A percentile compares a stretch with the other conserved stretches of the same genome.
Evolutionary conservation across 345 rosid species (phyloP).

Genomic region (Litchi chinensis): DNA sequence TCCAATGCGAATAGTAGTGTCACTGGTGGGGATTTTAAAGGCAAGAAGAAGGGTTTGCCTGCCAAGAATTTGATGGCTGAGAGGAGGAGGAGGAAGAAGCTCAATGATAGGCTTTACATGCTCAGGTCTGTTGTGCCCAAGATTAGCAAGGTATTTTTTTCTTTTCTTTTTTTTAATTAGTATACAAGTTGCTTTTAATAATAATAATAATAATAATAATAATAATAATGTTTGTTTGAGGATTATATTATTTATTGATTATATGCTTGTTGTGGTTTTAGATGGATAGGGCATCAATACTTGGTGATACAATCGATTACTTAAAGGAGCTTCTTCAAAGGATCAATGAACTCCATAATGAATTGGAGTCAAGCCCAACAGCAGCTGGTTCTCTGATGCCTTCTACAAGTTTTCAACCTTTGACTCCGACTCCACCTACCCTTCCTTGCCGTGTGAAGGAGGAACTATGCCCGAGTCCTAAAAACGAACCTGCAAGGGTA

Average conservation of each 20-base stretch:
- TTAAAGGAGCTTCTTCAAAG: conserved; percentile 92
- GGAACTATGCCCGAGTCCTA: conserved; percentile 82
- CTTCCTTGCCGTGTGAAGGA: conserved; percentile 80
- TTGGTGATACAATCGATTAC: conserved; percentile 95
- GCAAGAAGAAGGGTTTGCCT: conserved; percentile 89
- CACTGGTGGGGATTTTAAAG: conserved; percentile 48
- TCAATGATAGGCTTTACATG: conserved; percentile 97
- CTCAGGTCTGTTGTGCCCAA: conserved; percentile 97
- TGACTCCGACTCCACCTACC: conserved; percentile 84
- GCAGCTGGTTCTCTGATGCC: conserved; percentile 60
- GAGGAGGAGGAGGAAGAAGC: conserved; percentile 95
- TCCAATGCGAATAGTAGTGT: conserved; percentile 50
- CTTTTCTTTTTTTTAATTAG: background rate
- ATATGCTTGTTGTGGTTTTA: conserved; percentile 31
- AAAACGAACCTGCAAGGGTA: conserved; percentile 87
- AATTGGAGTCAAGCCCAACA: conserved; percentile 70
- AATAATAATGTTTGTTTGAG: background rate
- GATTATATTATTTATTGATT: background rate
- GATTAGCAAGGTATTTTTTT: conserved; percentile 80
- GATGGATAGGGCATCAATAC: conserved; percentile 99
- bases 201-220: background rate
- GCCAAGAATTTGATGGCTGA: conserved; percentile 99
- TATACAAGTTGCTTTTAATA: background rate
- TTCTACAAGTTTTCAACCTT: conserved; percentile 70
- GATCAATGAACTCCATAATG: conserved; percentile 89